Base-by-base conservation (phyloP, 495 filamentous ascomycete genomes). In the Hyphodiscus hymeniophilus region DNA sequence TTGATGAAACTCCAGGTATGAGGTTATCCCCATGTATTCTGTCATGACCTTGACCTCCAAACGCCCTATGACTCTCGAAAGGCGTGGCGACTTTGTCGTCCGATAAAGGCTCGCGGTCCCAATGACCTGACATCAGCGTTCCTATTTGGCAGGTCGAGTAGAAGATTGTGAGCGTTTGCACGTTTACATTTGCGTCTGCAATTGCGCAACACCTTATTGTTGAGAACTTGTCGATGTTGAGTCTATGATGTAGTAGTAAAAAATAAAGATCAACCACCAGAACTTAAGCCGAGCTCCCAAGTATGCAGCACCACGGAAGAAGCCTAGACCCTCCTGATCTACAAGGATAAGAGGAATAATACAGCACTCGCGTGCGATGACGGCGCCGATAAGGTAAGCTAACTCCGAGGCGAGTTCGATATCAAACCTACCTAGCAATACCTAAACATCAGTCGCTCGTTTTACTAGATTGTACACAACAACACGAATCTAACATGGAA, bases 41-140 rank as follows among this genome's bases (percentile, higher is more conserved):
- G 43, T 72, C 63, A 49, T 71, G 65, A 21, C 54, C 34, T 39
- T 67, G 61, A 12, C 62, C 62, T 52, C 55, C 48, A 38, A 51
- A 47, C 20, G 59, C 59, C 33, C 36, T 55, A 23, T 51, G 15
- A 10, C 12, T 32, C 17, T 38, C 48, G 15, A 48, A 56, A 44
- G 45, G 49, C 33, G 58, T 63, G 56, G 57, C 56, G 23, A 57
- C 11, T 13, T 56, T 33, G 40, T 55, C 18, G 26, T 58, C 38
- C 26, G 39, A 40, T 11, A 33, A 7, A 2, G 35, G 7, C 12
- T 28, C 18, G 3, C 26, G 52, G 21, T 51, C 48, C 56, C 56
- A 59, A 40, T 26, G 16, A 36, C 26, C 30, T 11, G 55, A 48
- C 55, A 57, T 57, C 13, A 32, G 31, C 40, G 23, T 1, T 42